phyloP scores from a whole-genome alignment of 2,329 filamentous ascomycete species.

The Amauroascus verrucosus region DNA sequence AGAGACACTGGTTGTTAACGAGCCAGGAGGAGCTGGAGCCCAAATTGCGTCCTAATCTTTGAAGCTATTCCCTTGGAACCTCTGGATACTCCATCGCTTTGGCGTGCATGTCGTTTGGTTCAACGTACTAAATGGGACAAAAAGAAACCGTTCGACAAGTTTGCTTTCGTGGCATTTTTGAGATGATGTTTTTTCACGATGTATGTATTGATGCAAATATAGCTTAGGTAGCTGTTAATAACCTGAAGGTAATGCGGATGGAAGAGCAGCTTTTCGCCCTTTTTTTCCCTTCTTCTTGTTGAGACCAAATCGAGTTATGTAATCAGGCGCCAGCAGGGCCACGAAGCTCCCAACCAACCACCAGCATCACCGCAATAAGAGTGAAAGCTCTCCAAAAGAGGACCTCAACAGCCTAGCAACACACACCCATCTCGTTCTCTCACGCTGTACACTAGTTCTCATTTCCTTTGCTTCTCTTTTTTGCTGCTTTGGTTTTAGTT shows the following conservation, averaged over 20 bases:
- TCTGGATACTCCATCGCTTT: not conserved
- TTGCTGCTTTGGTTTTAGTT: not conserved
- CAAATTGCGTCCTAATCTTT: constrained; percentile 7
- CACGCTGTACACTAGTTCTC: not conserved
- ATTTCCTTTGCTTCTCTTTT: not conserved
- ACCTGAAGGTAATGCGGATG: too few relatives aligned
- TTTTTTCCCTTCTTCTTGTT: too few relatives aligned
- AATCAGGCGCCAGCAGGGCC: constrained; percentile 8
- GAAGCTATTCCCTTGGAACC: not conserved
- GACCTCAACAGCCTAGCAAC: not conserved
- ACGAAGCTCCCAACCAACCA: not conserved
- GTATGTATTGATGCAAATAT: too few relatives aligned
- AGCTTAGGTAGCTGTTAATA: too few relatives aligned
- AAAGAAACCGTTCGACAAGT: too few relatives aligned
- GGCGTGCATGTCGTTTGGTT: not conserved
- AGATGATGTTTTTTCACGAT: too few relatives aligned
- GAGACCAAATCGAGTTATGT: not conserved
- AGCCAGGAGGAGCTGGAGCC: not conserved
- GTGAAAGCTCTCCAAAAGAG: not conserved
- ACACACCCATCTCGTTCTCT: not conserved
- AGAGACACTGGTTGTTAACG: not conserved
- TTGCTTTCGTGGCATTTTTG: too few relatives aligned
- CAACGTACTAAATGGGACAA: not conserved
- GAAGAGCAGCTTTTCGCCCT: not conserved
- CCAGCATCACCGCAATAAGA: not conserved